phyloP scores from a whole-genome alignment of 2,329 filamentous ascomycete species.

The Pseudocercospora crystallina region DNA sequence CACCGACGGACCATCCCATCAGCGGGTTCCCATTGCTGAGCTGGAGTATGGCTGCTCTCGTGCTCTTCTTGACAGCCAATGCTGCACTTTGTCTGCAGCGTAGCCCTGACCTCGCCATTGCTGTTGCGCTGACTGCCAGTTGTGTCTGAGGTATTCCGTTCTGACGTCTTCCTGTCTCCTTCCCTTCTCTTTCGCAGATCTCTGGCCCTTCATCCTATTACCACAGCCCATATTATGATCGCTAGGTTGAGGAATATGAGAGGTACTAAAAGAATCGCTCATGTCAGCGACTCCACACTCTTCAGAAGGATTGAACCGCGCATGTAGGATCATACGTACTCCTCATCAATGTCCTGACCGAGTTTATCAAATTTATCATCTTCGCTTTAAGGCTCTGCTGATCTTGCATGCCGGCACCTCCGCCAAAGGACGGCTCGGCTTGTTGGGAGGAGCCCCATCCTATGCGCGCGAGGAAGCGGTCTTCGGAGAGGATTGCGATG shows the following conservation, averaged over 20 bases:
- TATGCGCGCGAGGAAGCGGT: conserved; percentile 86
- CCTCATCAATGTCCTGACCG: conserved; percentile 87
- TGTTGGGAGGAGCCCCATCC: conserved; percentile 69
- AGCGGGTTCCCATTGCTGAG: too few species aligned
- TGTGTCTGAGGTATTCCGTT: too few species aligned
- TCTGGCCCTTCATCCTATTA: conserved; percentile 31
- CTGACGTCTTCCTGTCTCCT: background rate
- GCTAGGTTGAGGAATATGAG: conserved; percentile 79
- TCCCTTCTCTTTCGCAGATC: background rate
- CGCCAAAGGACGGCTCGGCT: conserved; percentile 73
- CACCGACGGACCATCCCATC: too few species aligned
- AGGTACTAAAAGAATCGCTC: conserved; percentile 51
- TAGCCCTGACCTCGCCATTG: too few species aligned
- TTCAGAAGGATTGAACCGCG: conserved; percentile 37
- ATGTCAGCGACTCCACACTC: conserved; percentile 44
- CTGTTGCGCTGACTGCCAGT: too few species aligned
- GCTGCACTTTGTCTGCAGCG: too few species aligned
- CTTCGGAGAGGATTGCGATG: conserved; percentile 89
- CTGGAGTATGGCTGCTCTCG: too few species aligned
- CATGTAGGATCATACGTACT: conserved; percentile 53
- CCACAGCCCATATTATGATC: conserved; percentile 65
- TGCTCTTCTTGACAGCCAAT: too few species aligned
- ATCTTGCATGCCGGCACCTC: conserved; percentile 64
- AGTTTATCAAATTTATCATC: conserved; percentile 84
- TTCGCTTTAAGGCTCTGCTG: conserved; percentile 82